These are phyloP conservation scores for Mycotypha africana DNA, from an alignment of 371 early-diverging fungal species.

Conservation along the genomic window DNA sequence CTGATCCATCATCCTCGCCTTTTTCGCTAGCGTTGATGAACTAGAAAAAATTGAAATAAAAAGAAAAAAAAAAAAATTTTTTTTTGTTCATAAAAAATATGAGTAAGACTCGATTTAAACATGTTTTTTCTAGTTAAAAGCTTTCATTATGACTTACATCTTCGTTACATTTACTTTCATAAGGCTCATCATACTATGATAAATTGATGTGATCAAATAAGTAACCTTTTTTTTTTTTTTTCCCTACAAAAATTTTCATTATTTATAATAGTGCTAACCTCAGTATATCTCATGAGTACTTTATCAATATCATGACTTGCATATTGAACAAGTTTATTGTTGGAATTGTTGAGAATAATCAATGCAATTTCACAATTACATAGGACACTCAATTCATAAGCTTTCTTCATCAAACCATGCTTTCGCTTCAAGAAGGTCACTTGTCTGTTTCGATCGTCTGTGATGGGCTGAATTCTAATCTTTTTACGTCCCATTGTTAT, in stretches of 20 bases:
- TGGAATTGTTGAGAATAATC: constrained; percentile 76
- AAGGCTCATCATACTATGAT: constrained; percentile 52
- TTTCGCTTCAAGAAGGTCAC: constrained; percentile 96
- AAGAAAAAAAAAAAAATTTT: neutral
- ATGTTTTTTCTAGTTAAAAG: too few relatives aligned
- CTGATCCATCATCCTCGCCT: neutral
- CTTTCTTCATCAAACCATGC: constrained; percentile 98
- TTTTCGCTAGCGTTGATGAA: neutral
- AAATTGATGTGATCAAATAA: neutral
- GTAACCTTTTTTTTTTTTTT: neutral
- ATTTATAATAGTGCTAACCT: constrained; percentile 35
- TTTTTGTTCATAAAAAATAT: too few relatives aligned
- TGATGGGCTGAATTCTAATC: constrained; percentile 93
- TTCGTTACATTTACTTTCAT: constrained; percentile 54
- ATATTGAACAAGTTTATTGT: constrained; percentile 90
- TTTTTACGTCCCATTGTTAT: constrained; percentile 89
- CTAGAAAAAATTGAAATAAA: neutral
- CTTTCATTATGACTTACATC: too few relatives aligned
- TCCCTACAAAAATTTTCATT: neutral
- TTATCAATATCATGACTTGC: constrained; percentile 89
- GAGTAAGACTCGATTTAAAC: too few relatives aligned
- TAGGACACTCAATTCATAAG: constrained; percentile 94
- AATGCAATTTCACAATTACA: constrained; percentile 97
- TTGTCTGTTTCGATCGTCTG: constrained; percentile 92
- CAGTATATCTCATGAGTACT: constrained; percentile 73